Percentiles rank a stretch among this genome's conserved stretches.
Evolutionary conservation across 352 stramenopile species (phyloP).

Genomic region (Globisporangium sylvaticum): DNA sequence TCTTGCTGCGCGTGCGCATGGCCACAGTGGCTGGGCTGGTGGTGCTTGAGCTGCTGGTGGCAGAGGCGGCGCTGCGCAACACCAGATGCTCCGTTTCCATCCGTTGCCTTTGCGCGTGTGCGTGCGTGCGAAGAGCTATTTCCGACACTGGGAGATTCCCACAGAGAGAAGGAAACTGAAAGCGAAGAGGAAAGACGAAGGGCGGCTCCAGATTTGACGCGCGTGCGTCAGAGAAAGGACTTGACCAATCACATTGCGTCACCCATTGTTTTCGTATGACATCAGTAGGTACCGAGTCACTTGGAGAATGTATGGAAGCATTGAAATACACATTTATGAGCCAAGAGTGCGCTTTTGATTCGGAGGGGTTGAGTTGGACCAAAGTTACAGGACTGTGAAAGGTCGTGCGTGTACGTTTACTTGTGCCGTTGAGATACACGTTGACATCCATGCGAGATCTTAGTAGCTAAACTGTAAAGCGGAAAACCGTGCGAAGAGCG

Average conservation of each 20-base stretch:
- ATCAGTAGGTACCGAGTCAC: background rate
- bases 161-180: background rate
- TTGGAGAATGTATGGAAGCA: background rate
- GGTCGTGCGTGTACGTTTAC: no score
- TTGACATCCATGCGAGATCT: no score
- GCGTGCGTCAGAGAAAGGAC: constrained; percentile 12
- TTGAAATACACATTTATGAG: background rate
- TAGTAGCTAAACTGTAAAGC: no score
- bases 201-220: constrained; percentile 4
- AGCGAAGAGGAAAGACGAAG: background rate
- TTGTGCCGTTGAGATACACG: no score
- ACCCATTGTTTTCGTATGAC: background rate
- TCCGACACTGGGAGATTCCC: constrained; percentile 9
- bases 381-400: background rate
- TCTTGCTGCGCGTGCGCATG: constrained; percentile 19
- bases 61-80: constrained; percentile 6
- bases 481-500: no score
- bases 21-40: constrained; percentile 9
- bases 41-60: background rate
- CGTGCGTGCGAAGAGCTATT: constrained; percentile 1
- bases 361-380: background rate
- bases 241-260: constrained; percentile 15
- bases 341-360: background rate
- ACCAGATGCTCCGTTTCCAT: constrained; percentile 21
- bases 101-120: background rate